Evolutionary conservation across 1,139 yeast species (phyloP), one percentile per base, ranked within the genome.

Genomic region (Suhomyces guaymorum): DNA sequence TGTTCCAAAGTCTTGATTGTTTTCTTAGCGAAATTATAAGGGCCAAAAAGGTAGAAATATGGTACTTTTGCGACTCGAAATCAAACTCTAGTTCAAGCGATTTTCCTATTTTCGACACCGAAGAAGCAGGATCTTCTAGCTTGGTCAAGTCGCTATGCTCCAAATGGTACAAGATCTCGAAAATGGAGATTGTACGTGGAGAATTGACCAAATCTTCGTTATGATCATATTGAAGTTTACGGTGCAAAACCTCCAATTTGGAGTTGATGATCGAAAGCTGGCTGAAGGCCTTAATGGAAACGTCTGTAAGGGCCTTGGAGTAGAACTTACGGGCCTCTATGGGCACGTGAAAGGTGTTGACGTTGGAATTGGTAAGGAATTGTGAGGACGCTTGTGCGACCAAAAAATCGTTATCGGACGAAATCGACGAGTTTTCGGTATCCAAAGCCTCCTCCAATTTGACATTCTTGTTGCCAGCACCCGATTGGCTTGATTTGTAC

Each of bases 161-260:
- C 54, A 69, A 28, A 61, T 65, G 39, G 23, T 62, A 51, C 24
- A 70, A 63, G 15, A 82, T 45, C 39, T 75, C 73, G 42, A 75
- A 70, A 2, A 80, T 55, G 0, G 82, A 70, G 1, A 80, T 49
- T 17, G 73, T 72, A 35, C 72, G 59, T 2, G 84, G 79, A 1
- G 64, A 51, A 17, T 55, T 59, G 13, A 59, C 41, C 8, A 59
- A 32, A 31, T 63, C 64, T 8, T 63, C 63, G 28, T 73, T 67
- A 30, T 66, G 70, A 41, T 63, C 60, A 49, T 66, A 61, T 54
- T 80, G 88, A 15, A 82, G 52, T 3, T 63, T 51, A 37, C 79
- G 63, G 54, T 82, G 86, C 17, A 82, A 48, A 3, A 66, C 47
- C 51, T 79, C 83, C 32, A 82, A 59, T 44, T 73, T 73, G 32